Evolutionary conservation across 2,329 filamentous ascomycete species (phyloP).

Genomic region (Neopestalotiopsis sp.): DNA sequence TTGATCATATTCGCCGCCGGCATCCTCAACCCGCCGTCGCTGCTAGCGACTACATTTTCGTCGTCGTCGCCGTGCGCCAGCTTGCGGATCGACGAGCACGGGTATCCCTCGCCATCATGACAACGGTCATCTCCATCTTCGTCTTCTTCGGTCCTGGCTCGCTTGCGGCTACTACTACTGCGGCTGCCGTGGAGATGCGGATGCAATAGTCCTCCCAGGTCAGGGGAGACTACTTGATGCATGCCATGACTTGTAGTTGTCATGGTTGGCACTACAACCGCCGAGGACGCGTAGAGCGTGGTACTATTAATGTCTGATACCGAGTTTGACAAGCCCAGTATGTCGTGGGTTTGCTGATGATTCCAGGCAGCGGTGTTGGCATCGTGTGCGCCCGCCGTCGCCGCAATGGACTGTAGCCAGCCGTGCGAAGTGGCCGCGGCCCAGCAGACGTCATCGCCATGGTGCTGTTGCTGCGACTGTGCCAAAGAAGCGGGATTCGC

Average conservation of each 20-base stretch:
- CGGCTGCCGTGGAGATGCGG: neutral
- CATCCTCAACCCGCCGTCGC: neutral
- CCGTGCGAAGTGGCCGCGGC: neutral
- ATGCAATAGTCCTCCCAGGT: too few species aligned
- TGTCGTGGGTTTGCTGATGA: neutral
- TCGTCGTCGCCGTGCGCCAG: constrained; percentile 25
- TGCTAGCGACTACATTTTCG: neutral
- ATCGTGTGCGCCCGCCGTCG: neutral
- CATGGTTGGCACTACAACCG: too few species aligned
- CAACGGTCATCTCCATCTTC: constrained; percentile 24
- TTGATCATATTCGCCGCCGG: constrained; percentile 8
- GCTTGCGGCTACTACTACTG: constrained; percentile 33
- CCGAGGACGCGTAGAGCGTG: too few species aligned
- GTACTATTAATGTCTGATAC: too few species aligned
- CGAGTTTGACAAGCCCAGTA: neutral
- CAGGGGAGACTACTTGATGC: too few species aligned
- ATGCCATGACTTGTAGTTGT: too few species aligned
- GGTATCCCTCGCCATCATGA: neutral
- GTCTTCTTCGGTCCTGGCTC: constrained; percentile 35
- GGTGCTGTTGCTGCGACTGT: neutral
- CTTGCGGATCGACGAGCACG: constrained; percentile 30
- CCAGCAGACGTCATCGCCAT: constrained; percentile 3
- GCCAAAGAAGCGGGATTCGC: neutral
- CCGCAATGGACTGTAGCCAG: constrained; percentile 18
- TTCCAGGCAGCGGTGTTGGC: neutral